These are phyloP conservation scores for Dentipellis sp. DNA, from an alignment of 768 basidiomycete genomes.

Conservation along the genomic window DNA sequence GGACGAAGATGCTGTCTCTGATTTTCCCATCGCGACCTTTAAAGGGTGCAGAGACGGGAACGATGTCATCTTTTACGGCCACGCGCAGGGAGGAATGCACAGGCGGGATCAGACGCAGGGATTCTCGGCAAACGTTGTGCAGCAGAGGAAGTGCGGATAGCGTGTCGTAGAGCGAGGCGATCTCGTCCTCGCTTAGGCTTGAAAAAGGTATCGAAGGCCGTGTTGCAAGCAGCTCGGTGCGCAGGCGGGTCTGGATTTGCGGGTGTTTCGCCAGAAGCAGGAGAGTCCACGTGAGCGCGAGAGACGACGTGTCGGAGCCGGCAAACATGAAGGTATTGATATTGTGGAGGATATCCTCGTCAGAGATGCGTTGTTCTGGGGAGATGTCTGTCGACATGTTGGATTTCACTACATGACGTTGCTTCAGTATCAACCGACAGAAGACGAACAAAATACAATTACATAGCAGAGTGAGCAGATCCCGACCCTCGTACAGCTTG, in stretches of 20 bases:
- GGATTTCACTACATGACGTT: conserved; percentile 55
- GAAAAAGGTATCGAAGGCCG: conserved; percentile 19
- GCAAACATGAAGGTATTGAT: conserved; percentile 89
- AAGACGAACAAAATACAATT: conserved; percentile 21
- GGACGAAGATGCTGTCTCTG: conserved; percentile 38
- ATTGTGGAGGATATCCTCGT: conserved; percentile 78
- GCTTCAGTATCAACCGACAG: not conserved
- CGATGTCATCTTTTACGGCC: conserved; percentile 66
- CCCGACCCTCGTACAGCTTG: conserved; percentile 48
- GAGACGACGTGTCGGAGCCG: conserved; percentile 81
- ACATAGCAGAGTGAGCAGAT: conserved; percentile 74
- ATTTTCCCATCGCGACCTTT: conserved; percentile 32
- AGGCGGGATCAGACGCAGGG: conserved; percentile 70
- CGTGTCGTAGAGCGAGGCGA: conserved; percentile 42
- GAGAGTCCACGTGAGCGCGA: conserved; percentile 81
- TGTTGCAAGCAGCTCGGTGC: conserved; percentile 53
- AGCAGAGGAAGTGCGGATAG: conserved; percentile 57
- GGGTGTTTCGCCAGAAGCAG: conserved; percentile 62
- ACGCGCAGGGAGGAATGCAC: conserved; percentile 76
- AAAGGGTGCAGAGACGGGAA: conserved; percentile 63
- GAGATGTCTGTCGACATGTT: conserved; percentile 67
- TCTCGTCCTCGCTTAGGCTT: conserved; percentile 44
- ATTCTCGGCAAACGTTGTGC: conserved; percentile 69
- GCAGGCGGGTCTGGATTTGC: conserved; percentile 58
- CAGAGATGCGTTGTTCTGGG: conserved; percentile 66